Conservation (phyloP, 306 rosid genomes). For the Pachyrhizus erosus region DNA sequence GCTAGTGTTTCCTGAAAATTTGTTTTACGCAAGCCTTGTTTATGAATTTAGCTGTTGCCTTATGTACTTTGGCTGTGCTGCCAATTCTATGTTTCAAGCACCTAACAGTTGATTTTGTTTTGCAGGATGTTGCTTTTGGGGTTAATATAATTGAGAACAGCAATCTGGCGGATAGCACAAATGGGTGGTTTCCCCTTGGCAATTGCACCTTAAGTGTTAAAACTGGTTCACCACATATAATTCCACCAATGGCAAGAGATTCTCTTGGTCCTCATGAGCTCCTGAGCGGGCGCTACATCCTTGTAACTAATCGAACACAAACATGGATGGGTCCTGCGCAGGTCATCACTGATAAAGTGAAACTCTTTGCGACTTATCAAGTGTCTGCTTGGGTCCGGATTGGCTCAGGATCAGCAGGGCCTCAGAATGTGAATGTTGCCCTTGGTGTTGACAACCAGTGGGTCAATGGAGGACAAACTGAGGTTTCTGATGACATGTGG, state of each 20-base stretch:
- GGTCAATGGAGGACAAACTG: conserved; percentile 96
- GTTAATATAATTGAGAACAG: conserved; percentile 81
- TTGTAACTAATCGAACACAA: conserved; percentile 78
- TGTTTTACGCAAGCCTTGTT: not conserved
- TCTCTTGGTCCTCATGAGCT: conserved; percentile 82
- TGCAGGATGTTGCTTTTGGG: conserved; percentile 77
- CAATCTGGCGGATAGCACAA: conserved; percentile 74
- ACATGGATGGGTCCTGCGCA: conserved; percentile 99
- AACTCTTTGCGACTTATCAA: conserved; percentile 86
- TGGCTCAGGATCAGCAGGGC: conserved; percentile 74
- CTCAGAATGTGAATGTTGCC: conserved; percentile 87
- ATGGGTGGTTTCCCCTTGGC: conserved; percentile 94
- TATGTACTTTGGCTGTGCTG: conserved; percentile 18
- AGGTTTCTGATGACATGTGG: conserved; percentile 71
- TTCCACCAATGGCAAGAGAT: conserved; percentile 98
- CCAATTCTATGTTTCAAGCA: conserved; percentile 7
- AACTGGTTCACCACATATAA: conserved; percentile 84
- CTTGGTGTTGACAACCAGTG: conserved; percentile 88
- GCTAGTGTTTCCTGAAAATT: conserved; percentile 30
- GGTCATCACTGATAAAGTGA: conserved; percentile 79
- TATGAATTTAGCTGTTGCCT: conserved; percentile 9
- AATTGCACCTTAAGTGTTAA: conserved; percentile 76
- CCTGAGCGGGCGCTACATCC: conserved; percentile 77
- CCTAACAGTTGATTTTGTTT: conserved; percentile 37
- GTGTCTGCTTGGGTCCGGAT: conserved; percentile 93